phyloP scores from a whole-genome alignment of 768 basidiomycete genomes.

The Leccinum imitatum region DNA sequence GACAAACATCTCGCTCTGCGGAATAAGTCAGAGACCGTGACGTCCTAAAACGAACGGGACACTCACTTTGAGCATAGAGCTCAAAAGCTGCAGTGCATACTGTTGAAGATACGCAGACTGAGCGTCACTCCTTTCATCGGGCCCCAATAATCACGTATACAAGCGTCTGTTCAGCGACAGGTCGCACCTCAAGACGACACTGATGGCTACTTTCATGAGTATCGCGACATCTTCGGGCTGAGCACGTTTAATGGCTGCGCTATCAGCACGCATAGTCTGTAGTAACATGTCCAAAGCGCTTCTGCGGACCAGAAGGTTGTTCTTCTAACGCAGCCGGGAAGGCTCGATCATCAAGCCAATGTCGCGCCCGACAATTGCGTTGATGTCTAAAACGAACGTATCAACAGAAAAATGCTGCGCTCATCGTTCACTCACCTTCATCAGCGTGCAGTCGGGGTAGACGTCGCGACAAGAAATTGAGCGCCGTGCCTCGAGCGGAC shows the following conservation, averaged over 20 bases:
- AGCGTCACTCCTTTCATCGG: constrained; percentile 71
- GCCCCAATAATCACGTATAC: constrained; percentile 89
- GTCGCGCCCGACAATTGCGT: constrained; percentile 75
- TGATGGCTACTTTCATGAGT: constrained; percentile 81
- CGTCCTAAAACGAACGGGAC: constrained; percentile 4
- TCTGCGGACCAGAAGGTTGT: constrained; percentile 87
- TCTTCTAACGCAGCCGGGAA: constrained; percentile 92
- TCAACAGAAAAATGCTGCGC: neutral
- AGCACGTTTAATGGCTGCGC: constrained; percentile 65
- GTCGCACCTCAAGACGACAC: constrained; percentile 93
- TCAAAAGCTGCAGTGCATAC: constrained; percentile 72
- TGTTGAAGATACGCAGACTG: constrained; percentile 71
- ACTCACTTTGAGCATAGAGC: constrained; percentile 63
- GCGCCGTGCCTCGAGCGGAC: constrained; percentile 73
- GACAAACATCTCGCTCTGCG: constrained; percentile 72
- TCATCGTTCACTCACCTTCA: constrained; percentile 51
- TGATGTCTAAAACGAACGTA: constrained; percentile 48
- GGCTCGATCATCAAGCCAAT: constrained; percentile 92
- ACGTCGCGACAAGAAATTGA: constrained; percentile 84
- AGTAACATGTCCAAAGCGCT: constrained; percentile 82
- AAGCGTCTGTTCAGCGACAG: constrained; percentile 89
- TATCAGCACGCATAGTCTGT: constrained; percentile 73
- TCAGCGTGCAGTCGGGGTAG: constrained; percentile 68
- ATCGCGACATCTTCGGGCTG: constrained; percentile 73
- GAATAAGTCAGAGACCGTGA: constrained; percentile 12